phyloP scores from a whole-genome alignment of 768 basidiomycete species.

The Collybiopsis luxurians region DNA sequence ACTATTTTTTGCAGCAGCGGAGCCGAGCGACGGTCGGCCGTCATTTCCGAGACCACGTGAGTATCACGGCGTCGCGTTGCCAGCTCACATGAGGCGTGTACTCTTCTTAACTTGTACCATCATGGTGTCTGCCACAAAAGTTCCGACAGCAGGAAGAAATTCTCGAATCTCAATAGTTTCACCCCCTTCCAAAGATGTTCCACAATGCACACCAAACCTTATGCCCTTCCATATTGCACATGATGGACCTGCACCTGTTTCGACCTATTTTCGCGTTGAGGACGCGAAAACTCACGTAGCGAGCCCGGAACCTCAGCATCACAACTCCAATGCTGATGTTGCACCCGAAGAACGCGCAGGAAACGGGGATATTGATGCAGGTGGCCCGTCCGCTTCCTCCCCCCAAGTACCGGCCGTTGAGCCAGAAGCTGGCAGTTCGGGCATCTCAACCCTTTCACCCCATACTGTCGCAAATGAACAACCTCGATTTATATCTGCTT shows the following conservation, averaged over 20 bases:
- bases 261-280: conserved; percentile 69
- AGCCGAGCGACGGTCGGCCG: too few relatives aligned
- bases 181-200: neutral
- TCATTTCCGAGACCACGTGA: too few relatives aligned
- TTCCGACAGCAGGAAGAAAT: neutral
- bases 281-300: conserved; percentile 30
- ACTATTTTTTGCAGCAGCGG: too few relatives aligned
- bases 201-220: conserved; percentile 54
- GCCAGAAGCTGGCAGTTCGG: neutral
- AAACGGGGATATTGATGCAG: neutral
- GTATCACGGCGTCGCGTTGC: too few relatives aligned
- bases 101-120: neutral
- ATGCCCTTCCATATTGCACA: conserved; percentile 84
- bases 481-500: conserved; percentile 56
- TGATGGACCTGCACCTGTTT: conserved; percentile 68
- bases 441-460: conserved; percentile 7
- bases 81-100: neutral
- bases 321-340: neutral
- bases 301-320: conserved; percentile 15
- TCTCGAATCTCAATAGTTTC: neutral
- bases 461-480: neutral
- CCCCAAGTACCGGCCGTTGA: neutral
- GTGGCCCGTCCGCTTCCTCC: neutral
- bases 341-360: neutral
- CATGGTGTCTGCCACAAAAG: neutral